Percentiles rank a stretch among this genome's conserved stretches.
Evolutionary conservation across 768 basidiomycete genomes (phyloP).

Genomic region (Lactarius trivialis): DNA sequence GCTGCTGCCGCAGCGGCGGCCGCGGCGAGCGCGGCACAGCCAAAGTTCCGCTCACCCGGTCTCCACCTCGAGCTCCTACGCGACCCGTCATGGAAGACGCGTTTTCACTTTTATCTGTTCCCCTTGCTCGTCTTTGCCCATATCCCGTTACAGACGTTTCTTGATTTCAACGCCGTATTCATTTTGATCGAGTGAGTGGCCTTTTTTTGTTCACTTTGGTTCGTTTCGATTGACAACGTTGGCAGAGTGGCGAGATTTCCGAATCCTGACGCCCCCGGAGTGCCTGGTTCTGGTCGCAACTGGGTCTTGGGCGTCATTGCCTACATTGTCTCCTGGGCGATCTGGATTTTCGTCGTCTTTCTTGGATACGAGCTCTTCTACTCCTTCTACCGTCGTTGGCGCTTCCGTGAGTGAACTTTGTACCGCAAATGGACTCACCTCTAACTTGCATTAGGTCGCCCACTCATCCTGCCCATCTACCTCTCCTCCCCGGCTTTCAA

Average conservation of each 20-base stretch:
- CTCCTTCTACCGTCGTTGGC: slow-evolving; percentile 70
- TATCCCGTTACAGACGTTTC: slow-evolving; percentile 70
- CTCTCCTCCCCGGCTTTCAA: slow-evolving; percentile 74
- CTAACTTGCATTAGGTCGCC: slow-evolving; percentile 51
- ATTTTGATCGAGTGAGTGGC: slow-evolving; percentile 80
- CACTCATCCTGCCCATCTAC: slow-evolving; percentile 76
- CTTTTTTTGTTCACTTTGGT: slow-evolving; percentile 24
- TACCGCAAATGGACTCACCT: slow-evolving; percentile 8
- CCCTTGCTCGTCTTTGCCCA: slow-evolving; percentile 69
- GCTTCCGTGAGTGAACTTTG: slow-evolving; percentile 57
- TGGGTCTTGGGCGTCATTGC: slow-evolving; percentile 82
- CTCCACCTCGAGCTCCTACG: slow-evolving; percentile 64
- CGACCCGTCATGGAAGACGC: slow-evolving; percentile 48
- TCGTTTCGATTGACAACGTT: slow-evolving; percentile 9
- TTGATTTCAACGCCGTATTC: slow-evolving; percentile 86
- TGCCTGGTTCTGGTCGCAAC: slow-evolving; percentile 63
- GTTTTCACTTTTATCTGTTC: slow-evolving; percentile 60
- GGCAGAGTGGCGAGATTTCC: slow-evolving; percentile 69
- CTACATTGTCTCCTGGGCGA: slow-evolving; percentile 75
- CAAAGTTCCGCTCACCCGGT: slow-evolving; percentile 62
- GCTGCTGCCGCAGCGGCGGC: slow-evolving; percentile 4
- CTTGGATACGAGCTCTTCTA: slow-evolving; percentile 73
- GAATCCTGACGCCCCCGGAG: slow-evolving; percentile 59
- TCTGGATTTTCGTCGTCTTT: slow-evolving; percentile 67
- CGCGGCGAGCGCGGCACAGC: slow-evolving; percentile 30